Evolutionary conservation across 2,329 filamentous ascomycete species (phyloP), one percentile per base, ranked within the genome.

Genomic region (Cladosporium sp.): DNA sequence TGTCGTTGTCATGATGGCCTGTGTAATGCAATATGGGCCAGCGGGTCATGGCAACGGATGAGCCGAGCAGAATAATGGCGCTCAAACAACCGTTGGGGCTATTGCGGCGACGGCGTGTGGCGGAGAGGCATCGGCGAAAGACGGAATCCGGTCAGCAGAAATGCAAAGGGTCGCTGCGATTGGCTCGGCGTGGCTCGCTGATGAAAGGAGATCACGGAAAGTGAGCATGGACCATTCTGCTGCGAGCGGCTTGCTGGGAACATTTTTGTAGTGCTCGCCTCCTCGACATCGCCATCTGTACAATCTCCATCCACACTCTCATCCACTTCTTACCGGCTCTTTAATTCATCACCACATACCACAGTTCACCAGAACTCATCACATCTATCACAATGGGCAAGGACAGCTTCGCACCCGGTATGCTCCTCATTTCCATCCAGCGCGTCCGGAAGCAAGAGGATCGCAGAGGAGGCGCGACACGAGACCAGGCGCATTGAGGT

Each of bases 381-480:
- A 59, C 63, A 65, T 65, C 63, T 59, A 44, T 65, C 73, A 77
- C 69, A 74, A 78, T 78, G 76, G 76, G 73, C 72, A 78, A 78
- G 73, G 76, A 77, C 69, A 70, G 71, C 71, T 77, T 77, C 73
- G 69, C 75, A 64, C 71, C 73, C 47, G 76, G 76, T 78, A 77
- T 55, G 76, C 71, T 36, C 28, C 10, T 11, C 15, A 11, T 28
- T 26, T 12, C 30, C 15, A 32, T 2, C 24, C 21, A 6, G 59
- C n/a, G 30, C n/a, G 44, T 32, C 15, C 15, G 21, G 32, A 18
- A 38, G 21, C 32, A 38, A 12, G 59, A 62, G 59, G 30, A 24
- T n/a, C 7, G 21, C 21, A 47, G 6, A 14, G n/a, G 60, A 63
- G 34, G 47, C 47, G 34, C 49, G 49, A 38, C 28, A 51, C 60